Evolutionary conservation across 495 filamentous ascomycete genomes (phyloP), one percentile per base, ranked within the genome.

Genomic region (Elasticomyces elasticus): DNA sequence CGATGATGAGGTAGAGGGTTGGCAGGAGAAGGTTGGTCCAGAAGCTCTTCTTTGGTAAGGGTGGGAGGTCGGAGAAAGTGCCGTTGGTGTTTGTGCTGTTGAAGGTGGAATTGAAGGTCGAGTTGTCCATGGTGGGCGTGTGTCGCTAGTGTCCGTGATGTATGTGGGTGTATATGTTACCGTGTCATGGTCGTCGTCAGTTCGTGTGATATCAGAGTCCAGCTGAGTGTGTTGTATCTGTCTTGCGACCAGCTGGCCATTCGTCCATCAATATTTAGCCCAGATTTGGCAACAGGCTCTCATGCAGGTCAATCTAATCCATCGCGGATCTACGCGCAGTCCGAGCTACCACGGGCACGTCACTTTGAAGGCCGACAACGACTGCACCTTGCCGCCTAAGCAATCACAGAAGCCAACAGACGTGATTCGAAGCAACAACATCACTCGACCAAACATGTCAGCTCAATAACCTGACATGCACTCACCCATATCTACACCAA

Each of bases 1-100:
- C 79, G 49, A 97, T 82, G 52, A 76, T 77, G 49, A 97, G 79
- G 70, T 98, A 98, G 68, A 86, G 82, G 62, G 95, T 76, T 47
- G 88, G 87, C 59, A 95, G 75, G 57, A 78, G 71, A 61, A 96
- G 83, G 67, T 80, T 79, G 67, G 86, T 66, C 87, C 85, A 91
- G 76, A 61, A 61, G 46, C 23, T 40, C 27, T 57, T 56, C 17
- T 48, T 42, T 11, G 45, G 33, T 48, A 17, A 25, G 4, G 28
- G 30, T 49, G 28, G 48, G 25, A 50, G 50, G 52, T 30, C 52
- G 33, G 31, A 23, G 54, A 47, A 61, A 1, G 58, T 61, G 58
- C 47, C 33, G 42, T 61, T 59, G 12, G 44, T 27, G 45, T 40
- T 37, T 9, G 6, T 37, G 51, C 24, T 5, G 25, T 53, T 43